A percentile compares a stretch with the other conserved stretches of the same genome.
Conservation (phyloP, 2,329 filamentous ascomycete species). For the Apiospora hydei region DNA sequence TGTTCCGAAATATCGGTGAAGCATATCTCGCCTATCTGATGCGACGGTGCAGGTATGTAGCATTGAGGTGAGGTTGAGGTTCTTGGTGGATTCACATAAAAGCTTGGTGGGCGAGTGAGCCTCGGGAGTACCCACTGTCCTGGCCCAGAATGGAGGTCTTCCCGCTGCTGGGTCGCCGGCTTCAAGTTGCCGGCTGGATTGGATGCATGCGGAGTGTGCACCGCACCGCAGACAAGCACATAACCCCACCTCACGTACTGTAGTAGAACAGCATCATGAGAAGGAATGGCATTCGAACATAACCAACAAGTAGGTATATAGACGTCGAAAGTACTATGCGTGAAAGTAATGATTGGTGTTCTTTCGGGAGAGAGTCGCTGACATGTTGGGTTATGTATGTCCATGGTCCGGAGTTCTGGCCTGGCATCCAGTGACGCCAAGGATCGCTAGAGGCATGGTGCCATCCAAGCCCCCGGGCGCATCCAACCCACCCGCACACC, state of each 20-base stretch:
- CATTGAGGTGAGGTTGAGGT: neutral
- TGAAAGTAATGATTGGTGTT: no score
- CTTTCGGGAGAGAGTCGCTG: no score
- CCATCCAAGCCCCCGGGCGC: neutral
- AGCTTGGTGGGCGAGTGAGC: neutral
- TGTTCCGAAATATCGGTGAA: no score
- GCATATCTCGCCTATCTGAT: neutral
- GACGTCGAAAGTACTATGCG: no score
- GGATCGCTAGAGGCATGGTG: neutral
- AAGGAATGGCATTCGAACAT: no score
- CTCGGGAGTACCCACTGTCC: neutral
- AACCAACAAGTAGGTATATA: no score
- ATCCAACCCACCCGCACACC: neutral
- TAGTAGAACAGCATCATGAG: neutral
- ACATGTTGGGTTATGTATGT: no score
- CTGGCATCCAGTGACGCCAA: neutral
- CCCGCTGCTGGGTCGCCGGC: neutral
- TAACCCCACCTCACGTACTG: neutral
- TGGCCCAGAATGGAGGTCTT: neutral
- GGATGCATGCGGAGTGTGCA: neutral
- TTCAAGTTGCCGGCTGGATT: neutral
- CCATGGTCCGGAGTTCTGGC: neutral
- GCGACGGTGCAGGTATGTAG: neutral
- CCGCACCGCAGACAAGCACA: neutral
- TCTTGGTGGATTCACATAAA: neutral